These are phyloP conservation scores for Cocos nucifera DNA, from an alignment of 176 grass and related monocot genomes.

Conservation along the genomic window DNA sequence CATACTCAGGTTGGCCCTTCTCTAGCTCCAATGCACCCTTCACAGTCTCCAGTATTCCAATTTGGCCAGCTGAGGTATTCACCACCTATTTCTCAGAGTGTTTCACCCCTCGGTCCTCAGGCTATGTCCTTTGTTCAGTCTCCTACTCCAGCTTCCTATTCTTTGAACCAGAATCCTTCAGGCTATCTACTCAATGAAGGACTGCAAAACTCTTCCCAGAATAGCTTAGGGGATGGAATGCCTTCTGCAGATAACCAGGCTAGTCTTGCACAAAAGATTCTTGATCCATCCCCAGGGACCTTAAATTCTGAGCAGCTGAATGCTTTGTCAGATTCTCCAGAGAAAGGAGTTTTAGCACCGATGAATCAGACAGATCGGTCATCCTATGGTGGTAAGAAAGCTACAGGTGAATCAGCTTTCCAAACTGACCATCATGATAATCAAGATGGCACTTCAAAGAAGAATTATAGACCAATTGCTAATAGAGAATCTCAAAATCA, in stretches of 20 bases:
- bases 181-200: conserved; percentile 30
- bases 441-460: conserved; percentile 25
- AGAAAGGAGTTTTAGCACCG: conserved; percentile 34
- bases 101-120: conserved; percentile 33
- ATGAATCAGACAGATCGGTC: conserved; percentile 14
- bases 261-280: neutral
- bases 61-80: conserved; percentile 90
- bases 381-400: conserved; percentile 14
- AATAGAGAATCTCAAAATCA: conserved; percentile 32
- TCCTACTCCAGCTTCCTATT: conserved; percentile 29
- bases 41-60: conserved; percentile 61
- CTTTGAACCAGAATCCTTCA: conserved; percentile 45
- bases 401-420: conserved; percentile 11
- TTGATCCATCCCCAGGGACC: conserved; percentile 5
- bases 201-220: conserved; percentile 22
- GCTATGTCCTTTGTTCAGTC: conserved; percentile 22
- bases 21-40: conserved; percentile 46
- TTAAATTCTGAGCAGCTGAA: conserved; percentile 29
- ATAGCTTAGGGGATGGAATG: conserved; percentile 25
- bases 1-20: conserved; percentile 58
- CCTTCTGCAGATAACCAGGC: conserved; percentile 25
- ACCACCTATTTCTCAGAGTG: conserved; percentile 35
- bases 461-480: conserved; percentile 30
- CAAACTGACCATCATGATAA: conserved; percentile 26
- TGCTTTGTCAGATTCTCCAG: conserved; percentile 24